phyloP scores from a whole-genome alignment of 1,139 yeast genomes.

The Hyphopichia burtonii region DNA sequence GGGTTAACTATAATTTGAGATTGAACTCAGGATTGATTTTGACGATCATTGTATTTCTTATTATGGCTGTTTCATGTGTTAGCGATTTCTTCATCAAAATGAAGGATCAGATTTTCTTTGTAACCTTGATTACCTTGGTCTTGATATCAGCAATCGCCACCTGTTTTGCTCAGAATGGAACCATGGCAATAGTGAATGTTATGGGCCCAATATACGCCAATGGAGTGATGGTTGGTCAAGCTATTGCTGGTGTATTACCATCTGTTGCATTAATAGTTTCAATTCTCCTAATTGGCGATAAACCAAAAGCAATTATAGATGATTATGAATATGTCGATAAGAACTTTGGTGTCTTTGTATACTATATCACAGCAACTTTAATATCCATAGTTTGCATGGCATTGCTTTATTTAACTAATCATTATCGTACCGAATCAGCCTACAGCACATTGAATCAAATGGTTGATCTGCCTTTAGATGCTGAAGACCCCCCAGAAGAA shows the following conservation, averaged over 20 bases:
- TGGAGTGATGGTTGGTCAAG: slow-evolving; percentile 93
- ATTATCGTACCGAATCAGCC: slow-evolving; percentile 20
- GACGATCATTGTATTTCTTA: slow-evolving; percentile 55
- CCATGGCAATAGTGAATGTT: slow-evolving; percentile 82
- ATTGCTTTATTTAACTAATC: slow-evolving; percentile 32
- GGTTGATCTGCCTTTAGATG: slow-evolving; percentile 5
- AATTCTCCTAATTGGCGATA: slow-evolving; percentile 35
- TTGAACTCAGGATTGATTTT: slow-evolving; percentile 58
- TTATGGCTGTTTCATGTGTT: slow-evolving; percentile 53
- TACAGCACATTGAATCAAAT: slow-evolving; percentile 18
- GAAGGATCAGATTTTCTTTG: slow-evolving; percentile 42
- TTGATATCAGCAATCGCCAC: slow-evolving; percentile 63
- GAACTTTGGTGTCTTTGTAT: slow-evolving; percentile 55
- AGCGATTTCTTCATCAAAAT: slow-evolving; percentile 35
- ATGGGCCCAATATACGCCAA: slow-evolving; percentile 79
- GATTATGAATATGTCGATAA: slow-evolving; percentile 28
- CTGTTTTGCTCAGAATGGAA: slow-evolving; percentile 82
- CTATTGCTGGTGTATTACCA: slow-evolving; percentile 89
- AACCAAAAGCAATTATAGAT: slow-evolving; percentile 4
- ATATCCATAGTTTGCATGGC: slow-evolving; percentile 53
- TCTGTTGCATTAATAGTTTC: slow-evolving; percentile 71
- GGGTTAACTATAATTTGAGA: slow-evolving; percentile 61
- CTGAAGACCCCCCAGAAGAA: slow-evolving; percentile 3
- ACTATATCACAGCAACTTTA: slow-evolving; percentile 69
- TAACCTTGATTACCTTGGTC: slow-evolving; percentile 56